Conservation (phyloP, 345 rosid species). For the Lumnitzera littorea region DNA sequence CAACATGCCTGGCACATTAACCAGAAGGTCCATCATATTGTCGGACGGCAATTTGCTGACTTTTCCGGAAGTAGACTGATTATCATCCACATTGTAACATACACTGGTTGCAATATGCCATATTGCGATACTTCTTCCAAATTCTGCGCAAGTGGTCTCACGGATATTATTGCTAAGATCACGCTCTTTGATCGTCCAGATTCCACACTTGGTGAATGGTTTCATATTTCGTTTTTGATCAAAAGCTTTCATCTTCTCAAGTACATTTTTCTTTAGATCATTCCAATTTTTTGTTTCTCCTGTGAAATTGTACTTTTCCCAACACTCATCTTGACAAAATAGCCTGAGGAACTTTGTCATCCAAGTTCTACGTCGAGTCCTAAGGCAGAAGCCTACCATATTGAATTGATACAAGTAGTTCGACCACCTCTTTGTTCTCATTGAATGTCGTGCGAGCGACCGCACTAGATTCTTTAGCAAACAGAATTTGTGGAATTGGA, state of each 20-base stretch:
- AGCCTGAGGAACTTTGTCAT: neutral
- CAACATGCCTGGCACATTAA: slow-evolving; percentile 7
- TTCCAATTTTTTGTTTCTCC: neutral
- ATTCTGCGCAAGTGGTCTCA: no score
- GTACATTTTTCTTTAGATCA: neutral
- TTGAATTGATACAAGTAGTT: slow-evolving; percentile 1
- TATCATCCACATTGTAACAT: neutral
- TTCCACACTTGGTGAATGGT: no score
- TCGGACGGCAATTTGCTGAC: neutral
- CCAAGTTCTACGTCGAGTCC: neutral
- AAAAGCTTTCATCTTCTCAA: neutral
- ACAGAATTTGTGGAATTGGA: neutral
- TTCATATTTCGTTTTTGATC: neutral
- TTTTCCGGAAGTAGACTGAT: no score
- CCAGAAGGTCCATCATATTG: slow-evolving; percentile 15
- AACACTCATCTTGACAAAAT: neutral
- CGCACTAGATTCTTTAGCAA: neutral
- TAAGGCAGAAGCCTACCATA: neutral
- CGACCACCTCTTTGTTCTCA: slow-evolving; percentile 1
- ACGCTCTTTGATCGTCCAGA: no score
- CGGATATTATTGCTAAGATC: no score
- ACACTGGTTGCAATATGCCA: neutral
- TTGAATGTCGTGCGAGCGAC: neutral
- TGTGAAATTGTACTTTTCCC: neutral
- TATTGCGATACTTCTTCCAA: no score